These are phyloP conservation scores for Erysimum cheiri DNA, from an alignment of 441 rosid genomes.

Conservation along the genomic window DNA sequence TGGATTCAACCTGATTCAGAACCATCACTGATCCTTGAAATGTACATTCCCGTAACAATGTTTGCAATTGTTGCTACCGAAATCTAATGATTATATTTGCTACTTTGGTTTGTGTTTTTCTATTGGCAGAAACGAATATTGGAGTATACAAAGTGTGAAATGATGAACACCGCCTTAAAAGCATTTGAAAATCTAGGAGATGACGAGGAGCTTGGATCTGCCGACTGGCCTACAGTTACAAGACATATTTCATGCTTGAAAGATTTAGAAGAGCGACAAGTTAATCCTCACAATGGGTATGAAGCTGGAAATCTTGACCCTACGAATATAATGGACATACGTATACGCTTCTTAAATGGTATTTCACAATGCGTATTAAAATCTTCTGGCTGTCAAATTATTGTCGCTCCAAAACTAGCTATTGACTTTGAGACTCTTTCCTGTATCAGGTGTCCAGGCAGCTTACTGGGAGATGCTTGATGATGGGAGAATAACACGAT, in stretches of 20 bases:
- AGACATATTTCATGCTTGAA: slow-evolving; percentile 69
- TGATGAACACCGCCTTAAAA: slow-evolving; percentile 78
- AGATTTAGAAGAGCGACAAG: slow-evolving; percentile 55
- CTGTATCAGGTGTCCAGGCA: slow-evolving; percentile 80
- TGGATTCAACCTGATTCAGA: slow-evolving; percentile 1
- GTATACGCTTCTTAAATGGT: slow-evolving; percentile 89
- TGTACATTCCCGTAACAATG: slow-evolving; percentile 5
- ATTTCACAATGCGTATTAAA: not conserved
- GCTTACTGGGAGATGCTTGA: slow-evolving; percentile 98
- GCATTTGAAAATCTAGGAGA: slow-evolving; percentile 91
- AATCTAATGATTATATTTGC: not conserved
- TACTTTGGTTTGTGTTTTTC: slow-evolving; percentile 6
- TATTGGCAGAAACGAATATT: slow-evolving; percentile 72
- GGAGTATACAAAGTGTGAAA: slow-evolving; percentile 84
- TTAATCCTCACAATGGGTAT: slow-evolving; percentile 54
- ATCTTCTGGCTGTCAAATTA: not conserved
- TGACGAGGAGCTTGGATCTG: slow-evolving; percentile 97
- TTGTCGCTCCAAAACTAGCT: slow-evolving; percentile 16
- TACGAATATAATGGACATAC: slow-evolving; percentile 69
- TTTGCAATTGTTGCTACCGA: slow-evolving; percentile 4
- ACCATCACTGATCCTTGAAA: slow-evolving; percentile 5
- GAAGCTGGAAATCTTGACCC: slow-evolving; percentile 62
- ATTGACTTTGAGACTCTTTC: slow-evolving; percentile 2
- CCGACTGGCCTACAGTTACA: slow-evolving; percentile 84
- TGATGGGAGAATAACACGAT: slow-evolving; percentile 81